phyloP scores from a whole-genome alignment of 345 rosid genomes.

The Eucalyptus paniculata region DNA sequence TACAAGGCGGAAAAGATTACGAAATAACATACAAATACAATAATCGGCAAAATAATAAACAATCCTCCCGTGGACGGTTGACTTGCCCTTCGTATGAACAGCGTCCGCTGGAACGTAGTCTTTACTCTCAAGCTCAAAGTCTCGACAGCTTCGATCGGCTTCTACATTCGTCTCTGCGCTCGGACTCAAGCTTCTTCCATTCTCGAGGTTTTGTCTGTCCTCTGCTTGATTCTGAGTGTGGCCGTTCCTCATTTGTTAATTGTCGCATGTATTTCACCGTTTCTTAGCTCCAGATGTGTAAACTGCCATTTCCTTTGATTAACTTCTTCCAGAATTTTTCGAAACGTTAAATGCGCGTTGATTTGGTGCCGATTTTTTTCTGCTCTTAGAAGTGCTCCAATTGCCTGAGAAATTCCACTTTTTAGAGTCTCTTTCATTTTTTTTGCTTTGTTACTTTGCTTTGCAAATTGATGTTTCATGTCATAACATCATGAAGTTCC shows the following conservation, averaged over 20 bases:
- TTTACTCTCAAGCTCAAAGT: not conserved
- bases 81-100: too few relatives aligned
- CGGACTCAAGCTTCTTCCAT: not conserved
- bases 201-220: too few relatives aligned
- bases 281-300: not conserved
- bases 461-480: not conserved
- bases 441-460: not conserved
- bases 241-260: too few relatives aligned
- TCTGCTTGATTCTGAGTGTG: too few relatives aligned
- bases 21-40: too few relatives aligned
- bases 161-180: not conserved
- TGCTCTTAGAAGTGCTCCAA: not conserved
- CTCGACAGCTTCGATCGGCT: not conserved
- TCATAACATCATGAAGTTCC: not conserved
- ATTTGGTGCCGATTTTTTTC: not conserved
- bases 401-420: not conserved
- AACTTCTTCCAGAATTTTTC: not conserved
- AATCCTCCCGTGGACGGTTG: too few relatives aligned
- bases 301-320: not conserved
- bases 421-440: not conserved
- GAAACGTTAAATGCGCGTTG: too few relatives aligned
- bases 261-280: too few relatives aligned
- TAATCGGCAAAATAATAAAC: too few relatives aligned
- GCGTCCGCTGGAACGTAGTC: too few relatives aligned
- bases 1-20: too few relatives aligned